phyloP scores from a whole-genome alignment of 371 early-diverging fungal genomes.

The Mortierella polycephala region DNA sequence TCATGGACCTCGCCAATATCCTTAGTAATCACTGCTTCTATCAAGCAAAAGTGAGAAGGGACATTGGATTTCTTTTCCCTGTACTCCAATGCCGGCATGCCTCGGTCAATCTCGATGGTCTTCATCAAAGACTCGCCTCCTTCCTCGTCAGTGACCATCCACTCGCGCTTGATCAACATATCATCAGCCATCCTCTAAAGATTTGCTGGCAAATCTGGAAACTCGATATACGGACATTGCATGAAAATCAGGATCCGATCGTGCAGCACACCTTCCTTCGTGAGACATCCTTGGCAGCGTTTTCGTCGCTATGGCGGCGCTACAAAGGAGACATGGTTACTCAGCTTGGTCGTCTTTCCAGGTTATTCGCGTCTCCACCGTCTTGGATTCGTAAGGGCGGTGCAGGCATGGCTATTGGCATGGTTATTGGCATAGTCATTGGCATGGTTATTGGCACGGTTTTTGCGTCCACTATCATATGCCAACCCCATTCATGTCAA shows the following conservation, averaged over 20 bases:
- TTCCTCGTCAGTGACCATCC: conserved; percentile 13
- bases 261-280: not conserved
- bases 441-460: not conserved
- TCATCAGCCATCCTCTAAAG: not conserved
- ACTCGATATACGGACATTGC: not conserved
- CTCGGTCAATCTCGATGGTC: not conserved
- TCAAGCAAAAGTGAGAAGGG: not conserved
- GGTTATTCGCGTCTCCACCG: not conserved
- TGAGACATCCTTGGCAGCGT: not conserved
- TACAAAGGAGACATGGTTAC: not conserved
- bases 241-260: conserved; percentile 2
- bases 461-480: too few species aligned
- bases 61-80: conserved; percentile 15
- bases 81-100: not conserved
- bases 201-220: conserved; percentile 9
- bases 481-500: too few species aligned
- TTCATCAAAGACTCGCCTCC: conserved; percentile 7
- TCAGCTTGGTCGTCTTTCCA: not conserved
- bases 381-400: not conserved
- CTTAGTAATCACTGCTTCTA: not conserved
- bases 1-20: not conserved
- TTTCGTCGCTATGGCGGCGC: conserved; percentile 7
- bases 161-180: not conserved
- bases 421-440: conserved; percentile 6
- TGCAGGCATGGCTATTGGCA: conserved; percentile 2